Evolutionary conservation across 257 asterid species (phyloP).

Genomic region (Hygrophila difformis): DNA sequence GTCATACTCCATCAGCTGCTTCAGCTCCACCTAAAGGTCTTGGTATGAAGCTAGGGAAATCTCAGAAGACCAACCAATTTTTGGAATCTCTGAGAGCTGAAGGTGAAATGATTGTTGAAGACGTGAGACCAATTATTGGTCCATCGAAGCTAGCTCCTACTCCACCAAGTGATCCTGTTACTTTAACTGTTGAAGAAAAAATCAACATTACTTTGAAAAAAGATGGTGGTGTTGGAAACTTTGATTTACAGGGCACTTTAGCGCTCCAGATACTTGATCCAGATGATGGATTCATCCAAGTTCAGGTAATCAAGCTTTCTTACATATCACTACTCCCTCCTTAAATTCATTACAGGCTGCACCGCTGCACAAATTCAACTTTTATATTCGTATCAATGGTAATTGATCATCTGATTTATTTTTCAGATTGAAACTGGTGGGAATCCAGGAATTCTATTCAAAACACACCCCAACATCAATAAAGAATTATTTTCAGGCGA

Average conservation of each 20-base stretch:
- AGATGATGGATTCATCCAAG: constrained; percentile 86
- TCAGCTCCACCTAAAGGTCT: constrained; percentile 77
- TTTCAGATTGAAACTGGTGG: constrained; percentile 81
- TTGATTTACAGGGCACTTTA: constrained; percentile 82
- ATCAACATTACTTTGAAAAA: constrained; percentile 60
- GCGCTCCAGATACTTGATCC: constrained; percentile 77
- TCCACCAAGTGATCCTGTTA: constrained; percentile 79
- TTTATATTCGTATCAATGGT: too few relatives aligned
- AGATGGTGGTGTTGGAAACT: constrained; percentile 84
- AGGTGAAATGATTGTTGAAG: constrained; percentile 81
- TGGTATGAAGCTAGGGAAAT: constrained; percentile 87
- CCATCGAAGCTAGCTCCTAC: constrained; percentile 63
- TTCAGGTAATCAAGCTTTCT: constrained; percentile 51
- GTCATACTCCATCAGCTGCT: constrained; percentile 64
- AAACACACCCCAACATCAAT: constrained; percentile 91
- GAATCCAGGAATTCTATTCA: constrained; percentile 66
- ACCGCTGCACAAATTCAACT: too few relatives aligned
- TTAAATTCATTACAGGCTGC: background rate
- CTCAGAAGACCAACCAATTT: constrained; percentile 74
- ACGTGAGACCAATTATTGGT: constrained; percentile 68
- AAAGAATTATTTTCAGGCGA: constrained; percentile 68
- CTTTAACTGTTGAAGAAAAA: constrained; percentile 82
- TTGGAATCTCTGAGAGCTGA: constrained; percentile 89
- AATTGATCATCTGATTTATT: constrained; percentile 10
- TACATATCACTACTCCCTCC: background rate